Evolutionary conservation across 2,329 filamentous ascomycete species (phyloP).

Genomic region (Endoconidiophora laricicola): DNA sequence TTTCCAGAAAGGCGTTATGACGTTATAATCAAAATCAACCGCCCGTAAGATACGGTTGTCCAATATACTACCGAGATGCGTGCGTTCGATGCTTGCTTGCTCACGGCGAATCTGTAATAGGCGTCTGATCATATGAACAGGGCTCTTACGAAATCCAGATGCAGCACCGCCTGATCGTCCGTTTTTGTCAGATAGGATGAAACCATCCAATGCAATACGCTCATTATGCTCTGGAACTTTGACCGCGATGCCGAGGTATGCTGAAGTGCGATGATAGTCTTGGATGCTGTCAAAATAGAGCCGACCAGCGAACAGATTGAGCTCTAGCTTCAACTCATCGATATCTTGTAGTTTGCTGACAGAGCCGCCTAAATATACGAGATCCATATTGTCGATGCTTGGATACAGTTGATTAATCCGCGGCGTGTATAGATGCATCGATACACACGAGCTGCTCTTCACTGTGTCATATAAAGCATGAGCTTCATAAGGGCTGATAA

Average conservation of each 20-base stretch:
- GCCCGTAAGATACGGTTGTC: constrained; percentile 18
- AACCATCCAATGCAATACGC: constrained; percentile 20
- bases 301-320: constrained; percentile 53
- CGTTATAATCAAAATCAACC: constrained; percentile 14
- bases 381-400: constrained; percentile 24
- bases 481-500: constrained; percentile 47
- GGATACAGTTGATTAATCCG: constrained; percentile 22
- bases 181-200: constrained; percentile 17
- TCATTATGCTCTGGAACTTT: constrained; percentile 12
- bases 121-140: constrained; percentile 23
- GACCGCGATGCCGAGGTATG: constrained; percentile 32
- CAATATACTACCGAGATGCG: constrained; percentile 25
- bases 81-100: constrained; percentile 24
- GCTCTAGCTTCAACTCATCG: constrained; percentile 23
- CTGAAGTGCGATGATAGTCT: constrained; percentile 38
- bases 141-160: constrained; percentile 20
- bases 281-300: constrained; percentile 39
- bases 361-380: not conserved
- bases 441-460: constrained; percentile 18
- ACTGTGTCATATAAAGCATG: constrained; percentile 31
- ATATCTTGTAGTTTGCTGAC: constrained; percentile 10
- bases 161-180: constrained; percentile 11
- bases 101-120: constrained; percentile 24
- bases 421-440: constrained; percentile 36
- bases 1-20: no score